Evolutionary conservation across 805 yeast genomes (phyloP).

Genomic region (Lachancea waltii): DNA sequence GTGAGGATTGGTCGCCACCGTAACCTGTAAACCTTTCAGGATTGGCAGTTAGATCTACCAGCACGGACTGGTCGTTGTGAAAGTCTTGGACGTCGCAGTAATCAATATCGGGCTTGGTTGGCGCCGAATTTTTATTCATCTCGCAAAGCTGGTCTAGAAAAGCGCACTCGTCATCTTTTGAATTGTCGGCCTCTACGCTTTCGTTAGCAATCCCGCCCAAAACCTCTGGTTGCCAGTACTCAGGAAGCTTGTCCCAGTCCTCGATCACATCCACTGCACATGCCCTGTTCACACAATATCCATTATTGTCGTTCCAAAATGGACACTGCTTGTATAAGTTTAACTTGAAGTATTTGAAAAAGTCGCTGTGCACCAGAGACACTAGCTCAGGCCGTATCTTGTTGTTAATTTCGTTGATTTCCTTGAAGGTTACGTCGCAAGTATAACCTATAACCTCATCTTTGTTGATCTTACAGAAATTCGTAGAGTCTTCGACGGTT

Average conservation of each 20-base stretch:
- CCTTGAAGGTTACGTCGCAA: constrained; percentile 38
- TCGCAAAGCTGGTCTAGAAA: constrained; percentile 37
- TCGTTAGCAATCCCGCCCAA: constrained; percentile 39
- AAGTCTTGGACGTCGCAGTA: constrained; percentile 62
- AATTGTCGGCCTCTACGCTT: constrained; percentile 22
- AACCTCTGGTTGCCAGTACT: constrained; percentile 65
- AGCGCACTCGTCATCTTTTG: constrained; percentile 29
- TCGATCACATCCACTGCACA: constrained; percentile 86
- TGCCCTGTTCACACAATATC: constrained; percentile 77
- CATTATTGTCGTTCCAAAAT: constrained; percentile 71
- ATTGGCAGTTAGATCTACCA: constrained; percentile 78
- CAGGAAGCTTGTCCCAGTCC: constrained; percentile 65
- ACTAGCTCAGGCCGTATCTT: constrained; percentile 51
- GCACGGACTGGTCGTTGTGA: constrained; percentile 62
- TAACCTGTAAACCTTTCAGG: constrained; percentile 97
- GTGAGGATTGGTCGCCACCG: constrained; percentile 84
- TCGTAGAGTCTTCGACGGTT: constrained; percentile 5
- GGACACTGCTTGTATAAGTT: constrained; percentile 81
- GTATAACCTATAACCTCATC: constrained; percentile 29
- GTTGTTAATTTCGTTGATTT: constrained; percentile 46
- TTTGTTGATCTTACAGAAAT: constrained; percentile 31
- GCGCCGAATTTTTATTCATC: constrained; percentile 12
- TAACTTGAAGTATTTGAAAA: constrained; percentile 80
- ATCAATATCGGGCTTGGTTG: constrained; percentile 42
- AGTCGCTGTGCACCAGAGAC: constrained; percentile 61